Evolutionary conservation across 805 yeast genomes (phyloP).

Genomic region (Candida tibetensis): DNA sequence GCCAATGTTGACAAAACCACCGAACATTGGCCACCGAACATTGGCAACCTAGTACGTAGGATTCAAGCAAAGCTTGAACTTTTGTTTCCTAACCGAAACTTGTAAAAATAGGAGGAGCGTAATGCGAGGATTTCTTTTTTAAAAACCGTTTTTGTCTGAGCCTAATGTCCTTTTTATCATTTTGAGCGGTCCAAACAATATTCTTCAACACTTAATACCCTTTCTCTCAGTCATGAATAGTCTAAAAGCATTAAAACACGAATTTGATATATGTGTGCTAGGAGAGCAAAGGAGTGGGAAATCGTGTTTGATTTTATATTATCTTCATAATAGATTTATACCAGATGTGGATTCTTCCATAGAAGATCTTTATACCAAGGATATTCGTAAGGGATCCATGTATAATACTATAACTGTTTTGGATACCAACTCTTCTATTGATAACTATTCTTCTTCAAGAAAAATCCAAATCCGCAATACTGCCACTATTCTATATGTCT

Average conservation of each 20-base stretch:
- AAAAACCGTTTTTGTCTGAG: too few species aligned
- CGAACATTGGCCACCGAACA: too few species aligned
- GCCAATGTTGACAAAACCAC: too few species aligned
- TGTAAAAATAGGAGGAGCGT: too few species aligned
- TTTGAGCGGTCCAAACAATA: too few species aligned
- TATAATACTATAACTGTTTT: conserved; percentile 30
- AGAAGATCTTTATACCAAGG: conserved; percentile 27
- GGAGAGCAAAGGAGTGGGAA: conserved; percentile 26
- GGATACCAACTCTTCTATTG: conserved; percentile 27
- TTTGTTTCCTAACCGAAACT: too few species aligned
- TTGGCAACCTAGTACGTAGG: too few species aligned
- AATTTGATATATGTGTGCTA: conserved; percentile 28
- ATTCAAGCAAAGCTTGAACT: too few species aligned
- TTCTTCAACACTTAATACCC: too few species aligned
- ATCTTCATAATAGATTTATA: conserved; percentile 20
- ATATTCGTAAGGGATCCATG: conserved; percentile 13
- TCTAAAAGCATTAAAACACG: conserved; percentile 13
- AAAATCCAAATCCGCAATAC: conserved; percentile 30
- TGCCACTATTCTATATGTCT: conserved; percentile 27
- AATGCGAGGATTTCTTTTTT: too few species aligned
- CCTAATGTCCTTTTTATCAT: too few species aligned
- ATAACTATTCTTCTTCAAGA: conserved; percentile 25
- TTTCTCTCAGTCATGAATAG: too few species aligned
- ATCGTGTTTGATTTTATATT: conserved; percentile 24
- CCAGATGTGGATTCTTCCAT: conserved; percentile 17